phyloP scores from a whole-genome alignment of 257 asterid species.

The Ehretia macrophylla region DNA sequence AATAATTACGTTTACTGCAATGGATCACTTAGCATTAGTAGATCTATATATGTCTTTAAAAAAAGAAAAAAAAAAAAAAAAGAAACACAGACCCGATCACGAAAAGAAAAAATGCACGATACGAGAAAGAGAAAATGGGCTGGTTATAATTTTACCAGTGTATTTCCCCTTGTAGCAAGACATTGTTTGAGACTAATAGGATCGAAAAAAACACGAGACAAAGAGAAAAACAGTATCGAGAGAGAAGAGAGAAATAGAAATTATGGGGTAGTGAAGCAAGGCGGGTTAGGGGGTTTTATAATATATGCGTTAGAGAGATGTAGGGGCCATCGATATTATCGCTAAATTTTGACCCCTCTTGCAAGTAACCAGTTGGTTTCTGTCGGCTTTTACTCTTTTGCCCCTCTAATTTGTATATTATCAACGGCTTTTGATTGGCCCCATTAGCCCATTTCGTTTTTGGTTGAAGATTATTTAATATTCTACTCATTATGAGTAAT shows the following conservation, averaged over 20 bases:
- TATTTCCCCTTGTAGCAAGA: slow-evolving; percentile 80
- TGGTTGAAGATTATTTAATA: too few species aligned
- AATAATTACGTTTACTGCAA: too few species aligned
- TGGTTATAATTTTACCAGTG: slow-evolving; percentile 42
- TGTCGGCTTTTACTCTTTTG: not conserved
- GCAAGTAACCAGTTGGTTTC: slow-evolving; percentile 29
- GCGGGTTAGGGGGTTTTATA: not conserved
- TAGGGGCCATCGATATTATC: slow-evolving; percentile 25
- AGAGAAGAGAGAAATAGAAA: too few species aligned
- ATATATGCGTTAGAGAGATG: not conserved
- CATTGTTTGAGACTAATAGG: slow-evolving; percentile 30
- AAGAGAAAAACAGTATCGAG: not conserved
- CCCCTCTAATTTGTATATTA: not conserved
- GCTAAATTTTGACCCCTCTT: slow-evolving; percentile 47
- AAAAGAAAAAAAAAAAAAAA: too few species aligned
- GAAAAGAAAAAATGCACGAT: not conserved
- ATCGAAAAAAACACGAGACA: not conserved
- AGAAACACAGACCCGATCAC: not conserved
- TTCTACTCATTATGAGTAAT: too few species aligned
- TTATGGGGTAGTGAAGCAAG: not conserved
- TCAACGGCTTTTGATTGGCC: too few species aligned
- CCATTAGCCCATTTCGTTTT: too few species aligned
- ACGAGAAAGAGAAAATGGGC: not conserved
- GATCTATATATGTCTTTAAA: too few species aligned
- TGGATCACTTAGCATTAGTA: too few species aligned